Conservation (phyloP, 768 basidiomycete genomes). For the Amylocystis lapponica region DNA sequence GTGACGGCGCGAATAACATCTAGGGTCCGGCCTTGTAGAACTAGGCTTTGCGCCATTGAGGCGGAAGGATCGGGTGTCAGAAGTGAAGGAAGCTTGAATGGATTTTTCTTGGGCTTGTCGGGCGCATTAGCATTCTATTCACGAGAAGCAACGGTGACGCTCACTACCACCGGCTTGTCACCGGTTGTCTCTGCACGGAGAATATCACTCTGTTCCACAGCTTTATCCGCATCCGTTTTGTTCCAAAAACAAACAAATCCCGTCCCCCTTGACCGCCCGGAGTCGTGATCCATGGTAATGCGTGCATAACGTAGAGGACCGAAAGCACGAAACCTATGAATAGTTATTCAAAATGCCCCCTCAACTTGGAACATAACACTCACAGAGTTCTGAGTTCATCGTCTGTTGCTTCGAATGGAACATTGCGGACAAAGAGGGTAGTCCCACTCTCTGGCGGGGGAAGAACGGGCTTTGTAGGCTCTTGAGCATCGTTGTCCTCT, state of each 20-base stretch:
- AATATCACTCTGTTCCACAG: constrained; percentile 73
- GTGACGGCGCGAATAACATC: constrained; percentile 90
- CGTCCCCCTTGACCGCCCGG: constrained; percentile 86
- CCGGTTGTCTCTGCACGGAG: constrained; percentile 61
- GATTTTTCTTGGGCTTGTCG: constrained; percentile 64
- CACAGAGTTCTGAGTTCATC: constrained; percentile 86
- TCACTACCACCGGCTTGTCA: constrained; percentile 24
- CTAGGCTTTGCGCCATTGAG: constrained; percentile 71
- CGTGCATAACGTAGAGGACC: constrained; percentile 91
- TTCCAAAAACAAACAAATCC: constrained; percentile 99
- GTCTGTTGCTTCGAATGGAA: constrained; percentile 89
- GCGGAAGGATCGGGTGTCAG: constrained; percentile 93
- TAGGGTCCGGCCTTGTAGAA: constrained; percentile 88
- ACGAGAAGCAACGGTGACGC: constrained; percentile 1
- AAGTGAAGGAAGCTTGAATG: constrained; percentile 82
- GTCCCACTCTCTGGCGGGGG: constrained; percentile 85
- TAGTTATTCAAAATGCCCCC: neutral
- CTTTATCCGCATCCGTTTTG: constrained; percentile 80
- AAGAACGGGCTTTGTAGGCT: constrained; percentile 57
- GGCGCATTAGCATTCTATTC: neutral
- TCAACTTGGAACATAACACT: no score
- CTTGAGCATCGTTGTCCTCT: constrained; percentile 31
- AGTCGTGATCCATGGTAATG: constrained; percentile 78
- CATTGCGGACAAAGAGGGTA: constrained; percentile 90
- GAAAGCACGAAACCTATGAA: constrained; percentile 77